Percentiles rank a stretch among this genome's conserved stretches.
Evolutionary conservation across 169 alveolate species (phyloP).

Genomic region (Toxoplasma gondii): DNA sequence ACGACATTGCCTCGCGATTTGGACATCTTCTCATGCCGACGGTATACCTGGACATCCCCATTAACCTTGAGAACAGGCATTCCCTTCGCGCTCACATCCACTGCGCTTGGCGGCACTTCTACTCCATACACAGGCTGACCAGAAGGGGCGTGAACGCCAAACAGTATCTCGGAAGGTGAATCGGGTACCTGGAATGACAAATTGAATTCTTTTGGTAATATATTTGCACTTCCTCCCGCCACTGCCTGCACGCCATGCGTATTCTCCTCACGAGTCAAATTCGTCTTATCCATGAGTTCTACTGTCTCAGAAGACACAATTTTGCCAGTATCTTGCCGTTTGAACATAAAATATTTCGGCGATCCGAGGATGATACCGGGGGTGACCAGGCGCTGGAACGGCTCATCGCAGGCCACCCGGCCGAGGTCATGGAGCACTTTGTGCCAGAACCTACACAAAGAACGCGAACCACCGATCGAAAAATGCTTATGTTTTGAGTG

Average conservation of each 20-base stretch:
- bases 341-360: constrained; percentile 27
- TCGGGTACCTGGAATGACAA: neutral
- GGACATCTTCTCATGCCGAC: constrained; percentile 65
- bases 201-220: too few relatives aligned
- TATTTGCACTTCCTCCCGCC: neutral
- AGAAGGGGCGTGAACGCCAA: constrained; percentile 5
- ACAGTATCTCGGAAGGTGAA: neutral
- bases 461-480: neutral
- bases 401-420: constrained; percentile 81
- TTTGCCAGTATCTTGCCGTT: constrained; percentile 41
- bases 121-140: constrained; percentile 19
- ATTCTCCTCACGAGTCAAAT: neutral
- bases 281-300: neutral
- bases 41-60: constrained; percentile 5
- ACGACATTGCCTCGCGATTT: constrained; percentile 66
- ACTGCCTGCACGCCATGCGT: neutral
- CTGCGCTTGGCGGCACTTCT: neutral
- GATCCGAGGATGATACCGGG: constrained; percentile 88
- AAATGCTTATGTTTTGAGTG: too few relatives aligned
- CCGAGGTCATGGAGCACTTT: constrained; percentile 85
- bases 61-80: neutral
- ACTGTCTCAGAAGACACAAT: constrained; percentile 2
- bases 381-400: constrained; percentile 84
- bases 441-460: constrained; percentile 81
- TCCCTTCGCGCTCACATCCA: neutral